Evolutionary conservation across 495 filamentous ascomycete species (phyloP), one percentile per base, ranked within the genome.

Genomic region (Talaromyces nanjingensis): DNA sequence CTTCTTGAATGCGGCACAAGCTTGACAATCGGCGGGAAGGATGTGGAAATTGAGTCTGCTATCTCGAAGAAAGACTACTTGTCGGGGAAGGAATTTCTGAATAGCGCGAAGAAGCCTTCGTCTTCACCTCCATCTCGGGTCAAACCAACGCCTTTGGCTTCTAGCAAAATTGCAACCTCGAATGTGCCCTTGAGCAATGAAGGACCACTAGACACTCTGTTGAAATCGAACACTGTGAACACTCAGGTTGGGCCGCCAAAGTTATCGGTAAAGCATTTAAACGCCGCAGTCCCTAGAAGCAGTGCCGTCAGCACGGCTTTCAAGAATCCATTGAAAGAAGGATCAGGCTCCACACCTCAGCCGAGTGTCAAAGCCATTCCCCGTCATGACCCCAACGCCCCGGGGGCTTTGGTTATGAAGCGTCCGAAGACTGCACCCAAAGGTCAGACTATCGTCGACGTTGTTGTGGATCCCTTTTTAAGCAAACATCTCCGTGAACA

Each of bases 391-490:
- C 88, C 88, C 0, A 77, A 72, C 16, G 80, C 82, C 7, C 73
- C 81, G 29, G 81, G 80, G 16, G 87, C 90, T 8, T 72, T 93
- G 62, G 83, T 92, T 4, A 91, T 93, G 90, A 84, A 81, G 63
- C 76, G 88, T 47, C 86, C 85, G 0, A 73, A 68, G 33, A 73
- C 65, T 56, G 78, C 79, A 24, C 85, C 86, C 0, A 83, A 80
- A 42, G 88, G 87, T 0, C 91, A 87, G 68, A 79, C 82, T 54
- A 75, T 92, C 53, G 90, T 93, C 0, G 90, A 92, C 73, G 89
- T 93, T 3, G 90, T 93, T 4, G 83, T 93, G 1, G 90, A 93
- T 74, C 90, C 90, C 11, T 71, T 89, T 29, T 72, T 93, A n/a
- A 69, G 73, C 0, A 84, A 84, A 65, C 81, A 86, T 65, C 74